These are phyloP conservation scores for Shiraia sp. DNA, from an alignment of 2,329 filamentous ascomycete genomes.

Conservation along the genomic window DNA sequence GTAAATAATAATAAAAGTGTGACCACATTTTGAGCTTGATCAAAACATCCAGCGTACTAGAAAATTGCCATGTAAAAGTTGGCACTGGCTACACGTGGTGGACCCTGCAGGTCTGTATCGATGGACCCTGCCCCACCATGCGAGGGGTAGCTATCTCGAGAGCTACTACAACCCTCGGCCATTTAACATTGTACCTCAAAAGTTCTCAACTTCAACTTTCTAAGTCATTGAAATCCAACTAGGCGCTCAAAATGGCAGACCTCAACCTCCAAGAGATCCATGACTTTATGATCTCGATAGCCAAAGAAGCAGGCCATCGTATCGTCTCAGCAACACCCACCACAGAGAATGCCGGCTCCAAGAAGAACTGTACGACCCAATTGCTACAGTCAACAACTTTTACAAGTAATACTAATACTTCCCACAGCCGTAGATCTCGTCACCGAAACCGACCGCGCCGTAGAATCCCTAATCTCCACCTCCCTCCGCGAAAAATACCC, in stretches of 20 bases:
- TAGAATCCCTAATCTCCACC: conserved; percentile 61
- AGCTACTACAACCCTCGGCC: too few relatives aligned
- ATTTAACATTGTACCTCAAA: neutral
- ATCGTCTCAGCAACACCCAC: conserved; percentile 52
- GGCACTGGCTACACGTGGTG: conserved; percentile 3
- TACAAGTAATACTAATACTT: neutral
- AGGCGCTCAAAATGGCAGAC: conserved; percentile 32
- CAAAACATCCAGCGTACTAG: too few relatives aligned
- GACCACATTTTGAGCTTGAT: too few relatives aligned
- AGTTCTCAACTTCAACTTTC: neutral
- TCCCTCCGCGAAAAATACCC: conserved; percentile 58
- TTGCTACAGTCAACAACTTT: too few relatives aligned
- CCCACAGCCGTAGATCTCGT: conserved; percentile 61
- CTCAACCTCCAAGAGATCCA: conserved; percentile 53
- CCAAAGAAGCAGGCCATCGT: conserved; percentile 51
- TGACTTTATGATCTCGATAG: conserved; percentile 53
- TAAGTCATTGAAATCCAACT: neutral
- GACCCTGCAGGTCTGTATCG: conserved; percentile 4
- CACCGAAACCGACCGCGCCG: conserved; percentile 65
- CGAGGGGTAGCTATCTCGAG: conserved; percentile 1
- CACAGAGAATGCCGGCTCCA: conserved; percentile 47
- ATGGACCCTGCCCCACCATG: neutral
- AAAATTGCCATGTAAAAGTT: too few relatives aligned
- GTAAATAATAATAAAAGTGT: too few relatives aligned
- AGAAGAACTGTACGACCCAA: conserved; percentile 51